Evolutionary conservation across 352 stramenopile species (phyloP), one percentile per base, ranked within the genome.

Genomic region (Phytophthora foliorum): DNA sequence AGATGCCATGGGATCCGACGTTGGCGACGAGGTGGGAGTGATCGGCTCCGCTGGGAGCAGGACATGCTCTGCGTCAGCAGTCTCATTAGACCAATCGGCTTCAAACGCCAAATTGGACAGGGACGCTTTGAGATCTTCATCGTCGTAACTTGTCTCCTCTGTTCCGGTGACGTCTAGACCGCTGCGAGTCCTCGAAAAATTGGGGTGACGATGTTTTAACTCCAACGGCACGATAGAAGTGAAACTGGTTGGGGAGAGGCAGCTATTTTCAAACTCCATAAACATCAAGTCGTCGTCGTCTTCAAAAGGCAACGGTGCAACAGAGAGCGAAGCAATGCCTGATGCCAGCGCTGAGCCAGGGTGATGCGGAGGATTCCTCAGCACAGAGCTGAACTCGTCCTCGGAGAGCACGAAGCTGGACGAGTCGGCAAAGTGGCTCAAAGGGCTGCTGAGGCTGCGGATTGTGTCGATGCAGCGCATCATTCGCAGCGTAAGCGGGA

Each of bases 401-500:
- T 93, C 81, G 4, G 73, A 81, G 2, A 94, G 72, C 50, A 94
- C 81, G 53, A 95, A 94, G 45, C 78, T 89, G 1, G 86, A 93
- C 27, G 77, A 77, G 67, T 95, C 84, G 0, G 83, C 84, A 51
- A 93, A 95, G 3, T 74, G 68, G 19, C 75, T 61, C 11, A 86
- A 58, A n/a, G 78, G 45, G 19, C 48, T 73, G 22, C 72, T 76
- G 24, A 82, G 55, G 25, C 80, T 77, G 19, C 69, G 79, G 34
- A 94, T 83, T 2, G 83, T 89, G 60, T 95, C 88, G 49, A 95
- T 92, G 60, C 88, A 95, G 34, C 88, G 86, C 69, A 90, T 79
- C 58, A 95, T 74, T 4, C 88, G 86, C 29, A 95, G 66, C 32
- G 84, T 91, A 5, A 94, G 61, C 17, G 88, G 78, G 24, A 91